phyloP scores from a whole-genome alignment of 129 eudicot species.

The Tagetes erecta region DNA sequence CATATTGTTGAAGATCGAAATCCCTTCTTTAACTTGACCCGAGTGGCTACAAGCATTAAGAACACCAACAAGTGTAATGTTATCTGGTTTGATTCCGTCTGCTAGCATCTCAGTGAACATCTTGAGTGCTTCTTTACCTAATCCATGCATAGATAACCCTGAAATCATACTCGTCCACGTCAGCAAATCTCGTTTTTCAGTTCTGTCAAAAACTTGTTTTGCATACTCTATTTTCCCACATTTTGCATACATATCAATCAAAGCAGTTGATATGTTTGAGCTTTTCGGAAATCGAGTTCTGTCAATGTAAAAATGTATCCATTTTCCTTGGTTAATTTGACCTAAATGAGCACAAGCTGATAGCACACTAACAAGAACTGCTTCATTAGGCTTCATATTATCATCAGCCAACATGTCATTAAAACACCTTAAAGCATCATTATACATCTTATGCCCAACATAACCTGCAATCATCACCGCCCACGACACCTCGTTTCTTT shows the following conservation, averaged over 20 bases:
- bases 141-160: conserved; percentile 49
- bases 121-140: conserved; percentile 45
- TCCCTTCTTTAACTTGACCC: conserved; percentile 39
- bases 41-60: conserved; percentile 58
- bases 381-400: conserved; percentile 40
- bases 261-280: conserved; percentile 37
- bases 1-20: conserved; percentile 37
- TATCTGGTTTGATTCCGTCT: conserved; percentile 44
- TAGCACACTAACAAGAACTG: conserved; percentile 35
- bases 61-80: conserved; percentile 44
- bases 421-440: conserved; percentile 36
- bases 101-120: conserved; percentile 42
- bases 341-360: conserved; percentile 53
- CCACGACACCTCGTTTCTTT: conserved; percentile 46
- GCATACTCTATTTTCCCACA: conserved; percentile 46
- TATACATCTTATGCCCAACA: conserved; percentile 24
- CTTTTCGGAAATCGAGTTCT: conserved; percentile 32
- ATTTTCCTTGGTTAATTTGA: conserved; percentile 46
- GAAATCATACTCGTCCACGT: conserved; percentile 52
- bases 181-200: conserved; percentile 33
- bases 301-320: conserved; percentile 44
- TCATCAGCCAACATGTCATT: conserved; percentile 38
- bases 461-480: conserved; percentile 48
- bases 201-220: conserved; percentile 35
- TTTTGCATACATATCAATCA: conserved; percentile 53